These are phyloP conservation scores for Brassica incana DNA, from an alignment of 345 rosid genomes.

Conservation along the genomic window DNA sequence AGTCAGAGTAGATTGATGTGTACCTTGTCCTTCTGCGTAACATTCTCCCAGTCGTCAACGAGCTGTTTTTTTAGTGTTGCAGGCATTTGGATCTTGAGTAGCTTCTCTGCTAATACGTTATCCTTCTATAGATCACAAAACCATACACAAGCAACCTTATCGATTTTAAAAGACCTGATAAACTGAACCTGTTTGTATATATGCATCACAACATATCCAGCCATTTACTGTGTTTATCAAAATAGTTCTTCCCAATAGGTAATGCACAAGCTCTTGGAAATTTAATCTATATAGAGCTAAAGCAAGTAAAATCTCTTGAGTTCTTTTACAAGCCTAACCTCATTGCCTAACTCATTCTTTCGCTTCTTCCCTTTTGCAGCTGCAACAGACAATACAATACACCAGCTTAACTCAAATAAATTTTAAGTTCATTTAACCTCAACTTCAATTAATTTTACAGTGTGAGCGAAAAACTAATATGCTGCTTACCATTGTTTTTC, in stretches of 20 bases:
- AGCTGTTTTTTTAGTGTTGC: slow-evolving; percentile 77
- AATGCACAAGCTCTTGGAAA: slow-evolving; percentile 3
- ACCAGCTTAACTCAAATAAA: slow-evolving; percentile 1
- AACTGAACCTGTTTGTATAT: neutral
- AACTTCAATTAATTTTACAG: neutral
- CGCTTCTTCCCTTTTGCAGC: slow-evolving; percentile 83
- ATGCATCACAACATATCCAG: neutral
- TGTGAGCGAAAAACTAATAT: neutral
- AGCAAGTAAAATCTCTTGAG: slow-evolving; percentile 8
- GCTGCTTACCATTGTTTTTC: slow-evolving; percentile 61
- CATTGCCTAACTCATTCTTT: slow-evolving; percentile 70
- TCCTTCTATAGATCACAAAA: slow-evolving; percentile 51
- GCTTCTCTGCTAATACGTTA: slow-evolving; percentile 57
- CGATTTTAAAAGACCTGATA: neutral
- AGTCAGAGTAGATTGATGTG: neutral
- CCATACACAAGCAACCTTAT: slow-evolving; percentile 21
- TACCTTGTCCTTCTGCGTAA: slow-evolving; percentile 87
- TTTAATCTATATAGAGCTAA: neutral
- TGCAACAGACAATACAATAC: slow-evolving; percentile 44
- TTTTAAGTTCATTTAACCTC: neutral
- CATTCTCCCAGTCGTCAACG: slow-evolving; percentile 84
- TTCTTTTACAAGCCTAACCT: slow-evolving; percentile 56
- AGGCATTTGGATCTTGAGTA: slow-evolving; percentile 81
- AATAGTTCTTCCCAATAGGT: neutral
- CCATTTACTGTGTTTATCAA: neutral